phyloP scores from a whole-genome alignment of 1,284 basidiomycete species.

The Ceratobasidium sp. region DNA sequence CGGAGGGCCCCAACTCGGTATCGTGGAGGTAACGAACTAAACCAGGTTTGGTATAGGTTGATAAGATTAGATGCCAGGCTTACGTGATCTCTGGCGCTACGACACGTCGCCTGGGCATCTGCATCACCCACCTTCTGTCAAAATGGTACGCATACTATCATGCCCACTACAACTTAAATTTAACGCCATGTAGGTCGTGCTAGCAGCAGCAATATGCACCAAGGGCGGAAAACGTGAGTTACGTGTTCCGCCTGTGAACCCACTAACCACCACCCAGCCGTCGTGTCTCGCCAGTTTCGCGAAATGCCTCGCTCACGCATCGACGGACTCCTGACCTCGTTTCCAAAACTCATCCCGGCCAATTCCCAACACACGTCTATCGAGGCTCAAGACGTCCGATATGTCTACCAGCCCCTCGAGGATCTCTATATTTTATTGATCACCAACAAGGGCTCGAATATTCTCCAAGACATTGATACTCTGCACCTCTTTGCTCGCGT shows the following conservation, averaged over 20 bases:
- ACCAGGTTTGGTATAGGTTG: too few relatives aligned
- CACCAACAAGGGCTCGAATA: constrained; percentile 98
- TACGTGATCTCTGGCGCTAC: constrained; percentile 6
- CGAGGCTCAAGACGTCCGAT: constrained; percentile 91
- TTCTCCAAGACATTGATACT: constrained; percentile 97
- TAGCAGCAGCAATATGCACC: constrained; percentile 93
- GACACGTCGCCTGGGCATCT: constrained; percentile 14
- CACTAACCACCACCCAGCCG: constrained; percentile 62
- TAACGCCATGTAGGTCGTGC: constrained; percentile 68
- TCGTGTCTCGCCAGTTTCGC: constrained; percentile 95
- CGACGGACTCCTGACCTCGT: constrained; percentile 94
- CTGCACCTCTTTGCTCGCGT: constrained; percentile 93
- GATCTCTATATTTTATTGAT: constrained; percentile 98
- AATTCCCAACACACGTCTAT: constrained; percentile 98
- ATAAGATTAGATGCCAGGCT: too few relatives aligned
- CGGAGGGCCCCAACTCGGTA: too few relatives aligned
- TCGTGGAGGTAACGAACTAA: too few relatives aligned
- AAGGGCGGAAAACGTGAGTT: constrained; percentile 87
- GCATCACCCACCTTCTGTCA: not conserved
- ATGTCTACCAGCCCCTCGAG: constrained; percentile 98
- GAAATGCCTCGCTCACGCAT: constrained; percentile 93
- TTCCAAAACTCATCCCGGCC: constrained; percentile 96
- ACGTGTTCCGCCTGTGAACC: not conserved
- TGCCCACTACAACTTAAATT: not conserved
- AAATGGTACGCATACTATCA: not conserved